These are phyloP conservation scores for Vitellaria paradoxa DNA, from an alignment of 179 eudicot species.

Conservation along the genomic window DNA sequence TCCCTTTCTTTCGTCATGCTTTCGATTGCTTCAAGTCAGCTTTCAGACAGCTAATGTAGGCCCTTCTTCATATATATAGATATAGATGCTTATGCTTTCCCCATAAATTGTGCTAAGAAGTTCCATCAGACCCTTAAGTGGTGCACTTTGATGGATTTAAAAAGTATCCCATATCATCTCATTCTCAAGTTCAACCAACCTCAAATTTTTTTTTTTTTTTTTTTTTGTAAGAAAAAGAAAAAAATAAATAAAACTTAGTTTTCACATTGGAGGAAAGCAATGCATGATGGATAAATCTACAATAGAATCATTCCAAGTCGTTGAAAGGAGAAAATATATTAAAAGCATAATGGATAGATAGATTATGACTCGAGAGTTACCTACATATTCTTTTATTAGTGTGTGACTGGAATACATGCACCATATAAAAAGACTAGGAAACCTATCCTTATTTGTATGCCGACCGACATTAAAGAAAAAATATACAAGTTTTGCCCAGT, in stretches of 20 bases:
- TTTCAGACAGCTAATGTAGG: slow-evolving; percentile 9
- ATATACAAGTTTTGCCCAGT: not conserved
- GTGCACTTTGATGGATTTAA: slow-evolving; percentile 27
- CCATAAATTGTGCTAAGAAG: slow-evolving; percentile 17
- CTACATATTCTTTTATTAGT: not conserved
- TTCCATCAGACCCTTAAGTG: slow-evolving; percentile 19
- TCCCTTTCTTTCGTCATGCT: slow-evolving; percentile 47
- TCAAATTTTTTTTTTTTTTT: no score
- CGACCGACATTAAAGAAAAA: not conserved
- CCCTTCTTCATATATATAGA: not conserved
- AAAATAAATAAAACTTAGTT: not conserved
- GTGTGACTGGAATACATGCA: slow-evolving; percentile 8
- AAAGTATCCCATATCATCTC: slow-evolving; percentile 7
- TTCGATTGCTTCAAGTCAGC: slow-evolving; percentile 36
- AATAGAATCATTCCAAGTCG: slow-evolving; percentile 24
- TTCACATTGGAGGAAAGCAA: slow-evolving; percentile 31
- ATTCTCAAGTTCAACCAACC: not conserved
- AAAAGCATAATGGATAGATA: not conserved
- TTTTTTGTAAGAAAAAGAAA: not conserved
- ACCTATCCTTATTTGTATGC: not conserved
- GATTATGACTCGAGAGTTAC: no score
- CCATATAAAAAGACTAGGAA: not conserved
- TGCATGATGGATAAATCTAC: slow-evolving; percentile 29
- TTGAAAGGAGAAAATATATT: slow-evolving; percentile 13
- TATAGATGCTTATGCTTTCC: slow-evolving; percentile 2